Evolutionary conservation across 257 asterid species (phyloP), one percentile per base, ranked within the genome.

Genomic region (Orobanche coerulescens): DNA sequence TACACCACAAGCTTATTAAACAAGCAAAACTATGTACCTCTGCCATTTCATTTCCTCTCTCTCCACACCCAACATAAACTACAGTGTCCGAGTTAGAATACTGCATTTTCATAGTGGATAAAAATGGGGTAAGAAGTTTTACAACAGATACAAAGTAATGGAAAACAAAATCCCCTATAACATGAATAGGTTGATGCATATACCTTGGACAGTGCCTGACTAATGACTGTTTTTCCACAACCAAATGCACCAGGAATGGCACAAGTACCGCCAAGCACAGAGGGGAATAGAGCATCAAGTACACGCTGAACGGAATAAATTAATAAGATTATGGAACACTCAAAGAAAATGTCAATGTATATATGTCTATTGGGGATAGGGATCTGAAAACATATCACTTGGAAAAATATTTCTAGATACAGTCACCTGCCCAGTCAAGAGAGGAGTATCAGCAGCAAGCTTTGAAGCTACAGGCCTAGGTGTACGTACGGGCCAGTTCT

Each of bases 161-260:
- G 22, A 18, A 58, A 24, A 58, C 58, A 39, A 55, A 39, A 54
- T 60, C 44, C 46, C 6, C 33, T 28, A 64, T 33, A 65, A 19
- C 19, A 30, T 28, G n/a, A 67, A 62, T 22, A 51, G 63, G 60
- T 48, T 36, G 24, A 56, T 36, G 63, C 54, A 48, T 58, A 46
- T 23, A 76, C 98, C 97, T 93, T 93, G 63, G 98, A 93, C 68
- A 93, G 95, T 22, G 98, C 98, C 76, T 93, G 98, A 89, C 98
- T 93, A 71, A 93, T 89, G 65, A 93, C 97, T 37, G 99, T 93
- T 79, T 93, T 93, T 16, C 99, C 99, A 81, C 99, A 93, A 67
- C 99, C 97, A 83, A 93, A 93, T 23, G 99, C 99, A 66, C 99
- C 99, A 52, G 99, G 99, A 64, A 93, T 93, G 66, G 99, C 99